Evolutionary conservation across 202 grass and related monocot species (phyloP).

Genomic region (Eragrostis tef): DNA sequence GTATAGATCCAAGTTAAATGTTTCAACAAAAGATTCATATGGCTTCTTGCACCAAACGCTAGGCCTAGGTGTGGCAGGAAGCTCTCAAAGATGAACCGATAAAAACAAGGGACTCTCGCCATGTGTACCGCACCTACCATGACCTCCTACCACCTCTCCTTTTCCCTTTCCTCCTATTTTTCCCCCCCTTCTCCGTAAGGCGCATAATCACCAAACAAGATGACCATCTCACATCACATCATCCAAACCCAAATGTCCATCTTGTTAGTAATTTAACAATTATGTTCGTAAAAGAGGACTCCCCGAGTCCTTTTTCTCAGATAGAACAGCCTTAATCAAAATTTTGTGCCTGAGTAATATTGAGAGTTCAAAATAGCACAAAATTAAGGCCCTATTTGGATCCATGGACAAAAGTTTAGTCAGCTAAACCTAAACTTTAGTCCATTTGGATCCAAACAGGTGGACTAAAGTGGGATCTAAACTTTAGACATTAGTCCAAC

Average conservation of each 20-base stretch:
- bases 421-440: no score
- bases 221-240: neutral
- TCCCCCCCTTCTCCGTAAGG: neutral
- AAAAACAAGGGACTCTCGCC: neutral
- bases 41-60: neutral
- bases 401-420: no score
- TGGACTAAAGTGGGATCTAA: no score
- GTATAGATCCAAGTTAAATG: neutral
- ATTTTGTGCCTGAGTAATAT: neutral
- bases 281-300: no score
- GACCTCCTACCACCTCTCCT: neutral
- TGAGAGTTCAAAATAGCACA: no score
- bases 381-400: no score
- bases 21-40: neutral
- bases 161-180: neutral
- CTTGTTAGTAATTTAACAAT: no score
- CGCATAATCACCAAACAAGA: neutral
- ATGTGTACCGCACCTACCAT: no score
- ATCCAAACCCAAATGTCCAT: neutral
- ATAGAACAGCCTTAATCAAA: neutral
- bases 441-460: no score
- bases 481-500: no score
- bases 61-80: neutral
- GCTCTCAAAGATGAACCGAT: neutral
- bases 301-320: no score